A percentile compares a stretch with the other conserved stretches of the same genome.
These are phyloP conservation scores for Starmerella stellata DNA, from an alignment of 805 yeast genomes.

Conservation along the genomic window DNA sequence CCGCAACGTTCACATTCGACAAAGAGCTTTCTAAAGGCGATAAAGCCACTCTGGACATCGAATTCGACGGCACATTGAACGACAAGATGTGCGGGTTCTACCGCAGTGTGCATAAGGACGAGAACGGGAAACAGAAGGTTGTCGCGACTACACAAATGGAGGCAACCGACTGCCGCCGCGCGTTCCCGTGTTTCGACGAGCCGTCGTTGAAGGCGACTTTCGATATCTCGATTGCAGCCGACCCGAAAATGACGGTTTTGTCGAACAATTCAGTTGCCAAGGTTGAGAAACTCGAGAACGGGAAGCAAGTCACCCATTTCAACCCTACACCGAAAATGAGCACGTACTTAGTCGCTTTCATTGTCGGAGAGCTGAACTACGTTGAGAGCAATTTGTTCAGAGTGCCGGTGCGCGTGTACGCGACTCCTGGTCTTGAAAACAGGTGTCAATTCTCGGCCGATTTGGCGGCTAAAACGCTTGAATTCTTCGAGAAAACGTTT, in stretches of 20 bases:
- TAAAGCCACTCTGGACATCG: conserved; percentile 39
- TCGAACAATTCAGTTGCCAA: conserved; percentile 47
- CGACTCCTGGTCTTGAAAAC: conserved; percentile 47
- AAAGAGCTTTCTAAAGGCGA: conserved; percentile 24
- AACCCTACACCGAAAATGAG: conserved; percentile 56
- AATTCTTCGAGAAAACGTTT: conserved; percentile 47
- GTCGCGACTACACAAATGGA: conserved; percentile 57
- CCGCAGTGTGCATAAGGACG: conserved; percentile 41
- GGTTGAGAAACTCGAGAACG: conserved; percentile 25
- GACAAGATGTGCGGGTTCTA: conserved; percentile 61
- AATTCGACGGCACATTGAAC: conserved; percentile 40
- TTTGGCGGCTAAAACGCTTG: conserved; percentile 43
- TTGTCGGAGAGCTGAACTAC: conserved; percentile 48
- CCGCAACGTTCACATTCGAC: conserved; percentile 41
- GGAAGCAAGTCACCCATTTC: conserved; percentile 31
- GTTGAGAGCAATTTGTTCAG: conserved; percentile 38
- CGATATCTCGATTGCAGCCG: conserved; percentile 38
- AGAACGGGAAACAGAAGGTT: conserved; percentile 34
- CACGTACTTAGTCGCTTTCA: conserved; percentile 54
- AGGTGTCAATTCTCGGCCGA: conserved; percentile 48
- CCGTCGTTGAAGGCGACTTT: conserved; percentile 53
- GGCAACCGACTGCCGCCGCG: conserved; percentile 60
- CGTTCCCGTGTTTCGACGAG: conserved; percentile 63
- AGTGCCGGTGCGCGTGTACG: conserved; percentile 51
- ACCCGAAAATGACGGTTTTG: conserved; percentile 35